Evolutionary conservation across 441 rosid species (phyloP).

Genomic region (Aleurites moluccanus): DNA sequence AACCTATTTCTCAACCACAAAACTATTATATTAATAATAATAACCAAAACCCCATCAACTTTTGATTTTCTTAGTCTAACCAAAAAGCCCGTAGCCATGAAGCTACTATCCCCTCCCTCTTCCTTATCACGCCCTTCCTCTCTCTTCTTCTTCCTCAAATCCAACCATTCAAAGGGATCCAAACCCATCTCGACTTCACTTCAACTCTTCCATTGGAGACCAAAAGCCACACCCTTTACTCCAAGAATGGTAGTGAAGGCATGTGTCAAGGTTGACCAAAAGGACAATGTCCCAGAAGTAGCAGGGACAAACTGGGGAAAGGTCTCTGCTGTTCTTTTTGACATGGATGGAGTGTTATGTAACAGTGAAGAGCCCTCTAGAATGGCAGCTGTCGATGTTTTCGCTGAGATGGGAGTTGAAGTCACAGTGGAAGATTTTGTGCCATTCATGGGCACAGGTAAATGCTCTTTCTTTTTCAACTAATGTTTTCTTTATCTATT

Average conservation of each 20-base stretch:
- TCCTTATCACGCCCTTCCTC: slow-evolving; percentile 41
- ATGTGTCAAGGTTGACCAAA: slow-evolving; percentile 54
- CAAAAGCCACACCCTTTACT: slow-evolving; percentile 22
- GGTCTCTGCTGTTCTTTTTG: slow-evolving; percentile 88
- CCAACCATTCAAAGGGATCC: slow-evolving; percentile 24
- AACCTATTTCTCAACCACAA: slow-evolving; percentile 19
- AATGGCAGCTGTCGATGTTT: slow-evolving; percentile 84
- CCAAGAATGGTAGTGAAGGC: slow-evolving; percentile 43
- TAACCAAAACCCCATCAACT: too few relatives aligned
- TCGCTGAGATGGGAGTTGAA: slow-evolving; percentile 83
- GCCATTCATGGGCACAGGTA: slow-evolving; percentile 92
- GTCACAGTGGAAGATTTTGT: slow-evolving; percentile 81
- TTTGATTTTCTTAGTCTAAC: neutral
- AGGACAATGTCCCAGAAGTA: slow-evolving; percentile 34
- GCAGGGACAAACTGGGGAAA: slow-evolving; percentile 60
- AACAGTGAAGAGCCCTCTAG: slow-evolving; percentile 88
- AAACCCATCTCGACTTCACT: slow-evolving; percentile 34
- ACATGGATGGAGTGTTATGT: slow-evolving; percentile 95
- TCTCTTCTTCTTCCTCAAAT: slow-evolving; percentile 30
- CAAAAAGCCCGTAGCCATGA: slow-evolving; percentile 45
- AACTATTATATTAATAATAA: neutral
- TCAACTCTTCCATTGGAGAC: slow-evolving; percentile 27
- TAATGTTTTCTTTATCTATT: neutral
- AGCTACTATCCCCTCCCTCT: slow-evolving; percentile 52
- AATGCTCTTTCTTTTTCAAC: neutral